Base-by-base conservation (phyloP, 2,329 filamentous ascomycete genomes). In the Trichoderma gracile region DNA sequence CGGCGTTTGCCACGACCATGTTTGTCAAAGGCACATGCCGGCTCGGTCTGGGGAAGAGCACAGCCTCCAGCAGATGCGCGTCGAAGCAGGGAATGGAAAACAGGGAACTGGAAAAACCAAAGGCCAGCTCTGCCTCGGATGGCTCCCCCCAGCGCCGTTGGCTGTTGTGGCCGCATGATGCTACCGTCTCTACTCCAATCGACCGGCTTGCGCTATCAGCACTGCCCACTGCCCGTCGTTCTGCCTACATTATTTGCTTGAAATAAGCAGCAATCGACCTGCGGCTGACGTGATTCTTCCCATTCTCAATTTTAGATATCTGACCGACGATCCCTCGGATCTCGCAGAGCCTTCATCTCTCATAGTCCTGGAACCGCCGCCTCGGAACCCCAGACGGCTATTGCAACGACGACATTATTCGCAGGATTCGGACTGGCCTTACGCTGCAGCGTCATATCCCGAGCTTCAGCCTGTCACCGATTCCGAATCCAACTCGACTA, bases 361-460 rank as follows among this genome's bases (percentile, higher is more conserved):
- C 10, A 71, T 72, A 33, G 72, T n/a, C 15, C 38, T 72, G 65
- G 67, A 75, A 27, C 75, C 74, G 40, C 74, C 79, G 45, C 73
- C 74, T 25, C 74, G 74, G 71, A 79, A 77, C 61, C 73, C 77
- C 14, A 71, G 70, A 64, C 66, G 74, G 70, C 63, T 75, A 68
- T 66, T 69, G 67, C 57, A 23, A 40, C 30, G 23, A 17, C 52
- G 69, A 70, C 67, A 65, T 19, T 54, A 30, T 52, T 33, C 47
- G 9, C 38, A 50, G 45, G 61, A 64, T 30, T 59, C 43, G 8
- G 43, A 42, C 50, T 59, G 63, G 30, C 75, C 71, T 65, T 46
- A 81, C 83, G n/a, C 79, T 7, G 89, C 87, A 38, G 89, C 88
- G 17, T 69, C 87, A 53, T 89, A 73, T 66, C 70, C 67, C 23